Evolutionary conservation across 768 basidiomycete genomes (phyloP), one percentile per base, ranked within the genome.

Genomic region (Lactifluus piperatus): DNA sequence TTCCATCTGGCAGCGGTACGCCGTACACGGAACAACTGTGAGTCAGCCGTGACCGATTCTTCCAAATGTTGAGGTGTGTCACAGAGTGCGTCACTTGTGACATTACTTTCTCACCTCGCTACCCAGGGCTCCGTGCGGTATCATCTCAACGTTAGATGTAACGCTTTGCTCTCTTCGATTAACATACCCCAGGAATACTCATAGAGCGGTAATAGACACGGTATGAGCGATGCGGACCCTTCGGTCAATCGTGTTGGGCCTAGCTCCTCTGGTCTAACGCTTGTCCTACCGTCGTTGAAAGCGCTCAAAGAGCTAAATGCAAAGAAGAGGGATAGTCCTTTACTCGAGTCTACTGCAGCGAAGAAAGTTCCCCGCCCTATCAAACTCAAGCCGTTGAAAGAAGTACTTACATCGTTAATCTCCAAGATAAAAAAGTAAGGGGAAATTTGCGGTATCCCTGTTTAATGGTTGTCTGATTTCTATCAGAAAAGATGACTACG

Each of bases 401-500:
- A 88, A 71, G 85, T 90, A 24, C 71, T 91, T 48, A 68, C 73
- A 4, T 83, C 82, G 69, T 74, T 91, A 20, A 82, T 91, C 47
- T 66, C 70, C 0, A 86, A 86, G 71, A 81, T 91, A 27, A 89
- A 89, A 74, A 90, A 85, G 89, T 88, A 60, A 45, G 63, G 46
- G 5, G 22, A 27, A 10, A 26, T 49, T 24, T 29, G 27, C 29
- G 41, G 43, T 7, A 6, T 32, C 7, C 22, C 20, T 27, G 16
- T 16, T 16, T 11, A 32, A 16, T 7, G 37, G 24, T 20, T 20
- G 13, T n/a, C 32, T 45, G 6, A 47, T 47, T 24, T 44, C 51
- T 57, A 58, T 5, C 64, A 91, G 89, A 75, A 90, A 86, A 70
- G 89, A 91, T 68, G 86, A 88, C 71, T 91, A 91, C 75, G 88